Evolutionary conservation across 257 asterid genomes (phyloP).

Genomic region (Solanum tarapatanum): DNA sequence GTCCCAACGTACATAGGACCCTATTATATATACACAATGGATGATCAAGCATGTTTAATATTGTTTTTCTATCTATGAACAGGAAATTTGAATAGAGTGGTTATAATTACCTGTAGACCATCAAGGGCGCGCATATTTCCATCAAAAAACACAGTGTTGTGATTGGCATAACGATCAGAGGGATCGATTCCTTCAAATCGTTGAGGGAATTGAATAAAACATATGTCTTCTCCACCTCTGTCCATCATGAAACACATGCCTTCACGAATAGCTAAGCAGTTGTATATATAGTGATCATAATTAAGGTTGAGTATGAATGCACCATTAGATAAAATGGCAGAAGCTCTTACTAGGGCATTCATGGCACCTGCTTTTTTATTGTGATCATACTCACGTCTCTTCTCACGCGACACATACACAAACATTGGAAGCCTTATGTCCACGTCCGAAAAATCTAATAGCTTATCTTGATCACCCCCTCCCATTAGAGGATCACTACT

Average conservation of each 20-base stretch:
- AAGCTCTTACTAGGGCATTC: slow-evolving; percentile 29
- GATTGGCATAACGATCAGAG: slow-evolving; percentile 36
- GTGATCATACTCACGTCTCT: slow-evolving; percentile 32
- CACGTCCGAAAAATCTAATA: slow-evolving; percentile 18
- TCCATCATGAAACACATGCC: slow-evolving; percentile 46
- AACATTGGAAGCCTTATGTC: slow-evolving; percentile 35
- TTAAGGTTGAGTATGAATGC: slow-evolving; percentile 34
- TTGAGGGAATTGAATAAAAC: slow-evolving; percentile 33
- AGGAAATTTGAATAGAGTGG: neutral
- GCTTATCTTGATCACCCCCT: slow-evolving; percentile 1
- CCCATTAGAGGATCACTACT: slow-evolving; percentile 24
- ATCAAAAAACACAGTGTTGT: slow-evolving; percentile 29
- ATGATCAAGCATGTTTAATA: neutral
- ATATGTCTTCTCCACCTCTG: slow-evolving; percentile 33
- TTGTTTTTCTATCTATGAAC: neutral
- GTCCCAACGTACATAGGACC: slow-evolving; percentile 38
- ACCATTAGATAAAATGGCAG: slow-evolving; percentile 31
- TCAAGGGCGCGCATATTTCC: slow-evolving; percentile 39
- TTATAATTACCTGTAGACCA: slow-evolving; percentile 20
- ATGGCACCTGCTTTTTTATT: slow-evolving; percentile 38
- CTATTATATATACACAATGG: neutral
- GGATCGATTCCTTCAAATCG: slow-evolving; percentile 41
- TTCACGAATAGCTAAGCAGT: slow-evolving; percentile 23
- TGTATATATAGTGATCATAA: slow-evolving; percentile 27
- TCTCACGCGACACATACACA: slow-evolving; percentile 34